A percentile compares a stretch with the other conserved stretches of the same genome.
These are phyloP conservation scores for Populus hybrid DNA, from an alignment of 441 rosid species.

Conservation along the genomic window DNA sequence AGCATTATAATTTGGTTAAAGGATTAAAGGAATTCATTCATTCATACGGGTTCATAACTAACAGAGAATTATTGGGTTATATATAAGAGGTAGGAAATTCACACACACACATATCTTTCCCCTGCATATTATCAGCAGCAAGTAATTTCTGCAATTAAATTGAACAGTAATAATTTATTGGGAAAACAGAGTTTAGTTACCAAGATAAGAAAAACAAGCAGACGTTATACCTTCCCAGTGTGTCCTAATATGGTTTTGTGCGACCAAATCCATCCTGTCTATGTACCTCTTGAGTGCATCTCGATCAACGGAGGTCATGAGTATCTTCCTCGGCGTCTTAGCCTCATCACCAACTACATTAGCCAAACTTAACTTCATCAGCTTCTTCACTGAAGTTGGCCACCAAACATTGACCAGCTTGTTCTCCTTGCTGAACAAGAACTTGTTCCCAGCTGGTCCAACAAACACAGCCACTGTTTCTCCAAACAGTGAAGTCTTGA, in stretches of 20 bases:
- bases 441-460: constrained; percentile 22
- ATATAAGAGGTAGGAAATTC: no score
- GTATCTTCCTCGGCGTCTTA: constrained; percentile 16
- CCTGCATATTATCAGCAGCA: no score
- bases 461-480: constrained; percentile 11
- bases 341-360: constrained; percentile 18
- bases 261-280: constrained; percentile 18
- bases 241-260: constrained; percentile 9
- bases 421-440: constrained; percentile 26
- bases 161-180: no score
- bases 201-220: no score
- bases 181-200: no score
- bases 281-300: constrained; percentile 12
- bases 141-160: no score
- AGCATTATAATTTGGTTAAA: no score
- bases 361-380: constrained; percentile 6
- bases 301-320: constrained; percentile 11
- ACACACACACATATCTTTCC: no score
- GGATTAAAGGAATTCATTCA: no score
- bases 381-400: constrained; percentile 16
- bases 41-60: no score
- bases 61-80: no score
- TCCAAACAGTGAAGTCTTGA: constrained; percentile 27
- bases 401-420: constrained; percentile 26
- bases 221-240: constrained; percentile 18